Evolutionary conservation across 441 rosid species (phyloP).

Genomic region (Corymbia calophylla): DNA sequence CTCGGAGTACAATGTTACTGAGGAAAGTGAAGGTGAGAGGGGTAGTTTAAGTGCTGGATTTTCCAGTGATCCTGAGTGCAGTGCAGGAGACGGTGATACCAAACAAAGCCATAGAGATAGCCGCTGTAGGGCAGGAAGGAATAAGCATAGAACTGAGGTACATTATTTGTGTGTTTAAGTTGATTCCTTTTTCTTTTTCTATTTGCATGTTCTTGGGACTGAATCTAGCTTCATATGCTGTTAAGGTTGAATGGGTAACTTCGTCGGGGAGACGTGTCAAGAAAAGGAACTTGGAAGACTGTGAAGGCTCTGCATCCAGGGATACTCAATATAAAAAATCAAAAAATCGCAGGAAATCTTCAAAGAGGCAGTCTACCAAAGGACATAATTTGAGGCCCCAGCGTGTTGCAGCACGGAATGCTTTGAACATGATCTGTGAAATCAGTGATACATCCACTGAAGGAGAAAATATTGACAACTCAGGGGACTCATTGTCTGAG

Average conservation of each 20-base stretch:
- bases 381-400: constrained; percentile 56
- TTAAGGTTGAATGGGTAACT: constrained; percentile 44
- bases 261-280: constrained; percentile 47
- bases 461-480: constrained; percentile 37
- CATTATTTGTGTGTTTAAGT: constrained; percentile 13
- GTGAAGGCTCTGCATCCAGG: constrained; percentile 32
- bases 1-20: constrained; percentile 62
- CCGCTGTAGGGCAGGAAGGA: constrained; percentile 49
- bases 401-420: constrained; percentile 72
- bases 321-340: constrained; percentile 34
- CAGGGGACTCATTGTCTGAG: constrained; percentile 42
- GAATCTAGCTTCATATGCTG: constrained; percentile 5
- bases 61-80: constrained; percentile 53
- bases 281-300: constrained; percentile 51
- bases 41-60: constrained; percentile 40
- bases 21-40: constrained; percentile 57
- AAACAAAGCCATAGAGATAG: constrained; percentile 33
- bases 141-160: constrained; percentile 39
- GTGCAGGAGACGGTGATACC: constrained; percentile 48
- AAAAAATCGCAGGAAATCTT: constrained; percentile 34
- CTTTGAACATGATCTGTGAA: constrained; percentile 57
- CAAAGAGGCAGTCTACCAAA: constrained; percentile 38
- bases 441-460: constrained; percentile 59
- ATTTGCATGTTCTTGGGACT: not conserved
- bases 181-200: not conserved